Conservation (phyloP, 768 basidiomycete species). For the Lentinula lateritia region DNA sequence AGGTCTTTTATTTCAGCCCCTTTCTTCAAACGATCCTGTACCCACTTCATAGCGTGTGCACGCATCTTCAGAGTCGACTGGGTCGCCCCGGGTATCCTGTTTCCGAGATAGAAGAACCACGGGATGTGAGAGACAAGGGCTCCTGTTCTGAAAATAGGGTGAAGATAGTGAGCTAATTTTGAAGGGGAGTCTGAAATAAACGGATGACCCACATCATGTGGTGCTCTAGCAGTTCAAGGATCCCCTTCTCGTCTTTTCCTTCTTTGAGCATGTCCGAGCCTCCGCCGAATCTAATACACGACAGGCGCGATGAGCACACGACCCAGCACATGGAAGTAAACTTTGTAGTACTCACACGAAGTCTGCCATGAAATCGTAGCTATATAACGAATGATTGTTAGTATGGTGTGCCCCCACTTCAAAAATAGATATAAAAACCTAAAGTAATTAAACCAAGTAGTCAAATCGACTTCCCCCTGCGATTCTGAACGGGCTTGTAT, state of each 20-base stretch:
- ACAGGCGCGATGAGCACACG: neutral
- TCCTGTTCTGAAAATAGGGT: neutral
- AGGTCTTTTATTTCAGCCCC: constrained; percentile 21
- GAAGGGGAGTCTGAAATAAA: constrained; percentile 11
- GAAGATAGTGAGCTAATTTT: constrained; percentile 9
- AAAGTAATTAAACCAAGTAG: constrained; percentile 18
- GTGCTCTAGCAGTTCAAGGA: constrained; percentile 10
- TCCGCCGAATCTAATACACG: constrained; percentile 14
- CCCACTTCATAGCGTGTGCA: constrained; percentile 18
- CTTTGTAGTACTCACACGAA: constrained; percentile 12
- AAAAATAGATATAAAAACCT: constrained; percentile 7
- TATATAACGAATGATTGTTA: neutral
- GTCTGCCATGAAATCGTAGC: constrained; percentile 21
- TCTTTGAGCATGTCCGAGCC: constrained; percentile 10
- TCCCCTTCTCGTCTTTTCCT: constrained; percentile 8
- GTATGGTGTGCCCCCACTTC: too few species aligned
- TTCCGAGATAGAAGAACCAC: constrained; percentile 16
- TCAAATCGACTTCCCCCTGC: constrained; percentile 13
- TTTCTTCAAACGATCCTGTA: constrained; percentile 13
- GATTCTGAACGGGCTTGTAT: constrained; percentile 9
- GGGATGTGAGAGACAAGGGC: constrained; percentile 16
- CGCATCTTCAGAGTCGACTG: constrained; percentile 15
- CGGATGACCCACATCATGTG: constrained; percentile 10
- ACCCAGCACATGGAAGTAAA: neutral
- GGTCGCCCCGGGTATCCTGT: constrained; percentile 24